Conservation (phyloP, 768 basidiomycete species). For the Candolleomyces aberdarensis region DNA sequence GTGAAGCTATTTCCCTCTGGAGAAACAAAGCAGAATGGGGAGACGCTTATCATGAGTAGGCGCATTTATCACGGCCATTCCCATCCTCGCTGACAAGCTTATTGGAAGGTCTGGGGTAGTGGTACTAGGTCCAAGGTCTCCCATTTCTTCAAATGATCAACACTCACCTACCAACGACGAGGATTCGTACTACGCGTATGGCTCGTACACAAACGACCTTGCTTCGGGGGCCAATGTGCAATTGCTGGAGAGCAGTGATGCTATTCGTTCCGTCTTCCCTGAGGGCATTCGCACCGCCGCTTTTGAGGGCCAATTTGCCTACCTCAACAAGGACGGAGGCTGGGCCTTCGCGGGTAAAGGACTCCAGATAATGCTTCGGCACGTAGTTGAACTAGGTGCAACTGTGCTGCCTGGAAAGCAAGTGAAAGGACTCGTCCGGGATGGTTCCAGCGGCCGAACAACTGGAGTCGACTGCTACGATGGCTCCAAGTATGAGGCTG, state of each 20-base stretch:
- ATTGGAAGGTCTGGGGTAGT: constrained; percentile 64
- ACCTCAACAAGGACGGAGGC: constrained; percentile 74
- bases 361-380: constrained; percentile 48
- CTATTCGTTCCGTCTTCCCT: constrained; percentile 50
- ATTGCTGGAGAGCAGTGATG: constrained; percentile 32
- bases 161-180: constrained; percentile 2
- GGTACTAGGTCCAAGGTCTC: constrained; percentile 38
- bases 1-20: constrained; percentile 78
- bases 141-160: constrained; percentile 12
- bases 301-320: constrained; percentile 46
- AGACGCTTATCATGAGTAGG: constrained; percentile 82
- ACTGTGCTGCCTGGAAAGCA: constrained; percentile 54
- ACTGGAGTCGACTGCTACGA: constrained; percentile 62
- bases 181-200: constrained; percentile 41
- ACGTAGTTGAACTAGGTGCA: constrained; percentile 59
- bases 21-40: constrained; percentile 59
- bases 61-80: constrained; percentile 15
- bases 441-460: constrained; percentile 31
- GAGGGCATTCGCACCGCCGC: constrained; percentile 29
- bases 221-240: constrained; percentile 51
- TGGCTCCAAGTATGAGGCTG: constrained; percentile 52
- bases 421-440: constrained; percentile 44
- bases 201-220: constrained; percentile 62
- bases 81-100: constrained; percentile 3
- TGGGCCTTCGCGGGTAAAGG: constrained; percentile 83